A percentile compares a stretch with the other conserved stretches of the same genome.
Evolutionary conservation across 192 early-diverging fungal genomes (phyloP).

Genomic region (Chytriomyces confervae): DNA sequence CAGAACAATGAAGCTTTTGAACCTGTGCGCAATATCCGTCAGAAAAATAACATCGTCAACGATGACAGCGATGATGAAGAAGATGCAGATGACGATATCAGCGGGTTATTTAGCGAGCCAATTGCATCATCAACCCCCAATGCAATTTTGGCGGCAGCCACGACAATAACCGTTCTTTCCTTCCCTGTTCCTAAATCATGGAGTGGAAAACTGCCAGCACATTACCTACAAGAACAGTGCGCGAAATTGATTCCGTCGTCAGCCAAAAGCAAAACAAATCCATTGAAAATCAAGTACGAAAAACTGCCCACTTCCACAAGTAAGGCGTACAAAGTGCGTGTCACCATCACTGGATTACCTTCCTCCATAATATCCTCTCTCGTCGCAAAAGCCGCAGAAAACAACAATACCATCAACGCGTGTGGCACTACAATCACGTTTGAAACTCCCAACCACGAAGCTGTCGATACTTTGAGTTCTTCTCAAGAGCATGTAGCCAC

Average conservation of each 20-base stretch:
- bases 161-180: slow-evolving; percentile 8
- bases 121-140: neutral
- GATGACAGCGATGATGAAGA: neutral
- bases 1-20: slow-evolving; percentile 5
- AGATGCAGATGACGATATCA: slow-evolving; percentile 32
- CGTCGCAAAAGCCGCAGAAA: no score
- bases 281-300: slow-evolving; percentile 24
- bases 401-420: neutral
- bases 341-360: neutral
- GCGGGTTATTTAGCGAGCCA: slow-evolving; percentile 24
- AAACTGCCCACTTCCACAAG: neutral
- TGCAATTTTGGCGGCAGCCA: neutral
- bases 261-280: neutral
- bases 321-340: neutral
- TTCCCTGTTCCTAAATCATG: slow-evolving; percentile 37
- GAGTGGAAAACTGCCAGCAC: slow-evolving; percentile 40
- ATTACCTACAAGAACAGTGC: slow-evolving; percentile 30
- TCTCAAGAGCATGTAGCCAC: slow-evolving; percentile 62
- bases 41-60: neutral
- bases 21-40: neutral
- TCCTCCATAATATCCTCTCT: no score
- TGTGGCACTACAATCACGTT: neutral
- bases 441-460: neutral
- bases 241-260: slow-evolving; percentile 2
- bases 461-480: slow-evolving; percentile 31